These are phyloP conservation scores for Thinopyrum elongatum DNA, from an alignment of 176 grass and related monocot genomes.

Conservation along the genomic window DNA sequence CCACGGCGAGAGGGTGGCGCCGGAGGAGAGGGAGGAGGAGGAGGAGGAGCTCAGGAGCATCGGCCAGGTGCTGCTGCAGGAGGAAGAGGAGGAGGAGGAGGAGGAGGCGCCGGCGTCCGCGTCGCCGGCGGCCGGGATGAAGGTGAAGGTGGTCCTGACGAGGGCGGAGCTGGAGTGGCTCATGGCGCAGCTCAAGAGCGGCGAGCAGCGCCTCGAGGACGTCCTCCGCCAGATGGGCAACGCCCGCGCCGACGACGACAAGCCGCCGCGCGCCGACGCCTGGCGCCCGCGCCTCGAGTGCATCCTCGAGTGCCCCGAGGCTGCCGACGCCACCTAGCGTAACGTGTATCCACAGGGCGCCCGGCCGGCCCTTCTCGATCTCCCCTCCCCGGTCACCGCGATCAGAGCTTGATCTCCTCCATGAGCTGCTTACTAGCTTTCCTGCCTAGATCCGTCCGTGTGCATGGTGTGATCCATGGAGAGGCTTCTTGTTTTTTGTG, in stretches of 20 bases:
- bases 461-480: neutral
- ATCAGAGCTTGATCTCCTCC: neutral
- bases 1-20: neutral
- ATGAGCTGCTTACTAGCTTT: neutral
- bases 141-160: conserved; percentile 74
- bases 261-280: neutral
- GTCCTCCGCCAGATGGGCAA: conserved; percentile 49
- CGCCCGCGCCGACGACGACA: neutral
- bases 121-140: conserved; percentile 27
- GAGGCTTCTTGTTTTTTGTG: neutral
- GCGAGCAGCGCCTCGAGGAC: conserved; percentile 64
- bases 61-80: conserved; percentile 19
- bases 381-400: neutral
- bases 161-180: conserved; percentile 73
- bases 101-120: neutral
- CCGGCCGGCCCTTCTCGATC: neutral
- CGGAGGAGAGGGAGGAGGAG: conserved; percentile 1
- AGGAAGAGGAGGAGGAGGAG: neutral
- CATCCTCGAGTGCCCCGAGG: conserved; percentile 48
- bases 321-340: neutral
- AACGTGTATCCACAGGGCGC: neutral
- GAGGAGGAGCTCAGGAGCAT: neutral
- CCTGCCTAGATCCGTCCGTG: neutral
- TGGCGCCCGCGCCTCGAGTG: conserved; percentile 52
- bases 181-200: conserved; percentile 70